A percentile compares a stretch with the other conserved stretches of the same genome.
These are phyloP conservation scores for Termitomyces sp. DNA, from an alignment of 768 basidiomycete species.

Conservation along the genomic window DNA sequence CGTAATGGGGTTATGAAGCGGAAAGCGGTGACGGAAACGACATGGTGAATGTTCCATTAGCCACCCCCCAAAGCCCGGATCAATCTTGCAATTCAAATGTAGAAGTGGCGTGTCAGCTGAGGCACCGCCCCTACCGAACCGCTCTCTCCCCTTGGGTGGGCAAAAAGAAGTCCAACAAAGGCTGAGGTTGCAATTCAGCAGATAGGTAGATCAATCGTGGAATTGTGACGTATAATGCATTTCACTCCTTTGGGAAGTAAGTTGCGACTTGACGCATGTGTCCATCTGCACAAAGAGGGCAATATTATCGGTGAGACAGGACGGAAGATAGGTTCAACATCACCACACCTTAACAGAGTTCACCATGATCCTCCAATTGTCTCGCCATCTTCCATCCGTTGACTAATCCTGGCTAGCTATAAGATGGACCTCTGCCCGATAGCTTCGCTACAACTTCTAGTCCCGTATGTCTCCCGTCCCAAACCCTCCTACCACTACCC, in stretches of 20 bases:
- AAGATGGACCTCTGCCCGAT: not conserved
- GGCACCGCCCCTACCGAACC: too few relatives aligned
- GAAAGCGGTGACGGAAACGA: not conserved
- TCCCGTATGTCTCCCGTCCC: conserved; percentile 14
- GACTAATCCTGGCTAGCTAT: not conserved
- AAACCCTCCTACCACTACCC: conserved; percentile 14
- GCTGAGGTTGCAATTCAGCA: not conserved
- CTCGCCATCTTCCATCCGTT: not conserved
- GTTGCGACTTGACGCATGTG: too few relatives aligned
- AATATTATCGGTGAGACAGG: not conserved
- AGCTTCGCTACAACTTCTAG: conserved; percentile 10
- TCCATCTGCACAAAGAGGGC: not conserved
- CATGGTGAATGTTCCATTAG: not conserved
- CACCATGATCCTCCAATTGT: not conserved
- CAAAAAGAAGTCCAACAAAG: not conserved
- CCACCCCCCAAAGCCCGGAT: too few relatives aligned
- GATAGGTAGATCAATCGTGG: too few relatives aligned
- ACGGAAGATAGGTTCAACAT: not conserved
- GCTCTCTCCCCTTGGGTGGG: too few relatives aligned
- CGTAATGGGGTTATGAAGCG: not conserved
- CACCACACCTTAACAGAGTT: not conserved
- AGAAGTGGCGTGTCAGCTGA: too few relatives aligned
- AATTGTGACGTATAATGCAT: too few relatives aligned
- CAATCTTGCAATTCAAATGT: too few relatives aligned
- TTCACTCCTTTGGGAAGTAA: too few relatives aligned